Conservation (phyloP, 495 filamentous ascomycete species). For the Penicillium chermesinum region DNA sequence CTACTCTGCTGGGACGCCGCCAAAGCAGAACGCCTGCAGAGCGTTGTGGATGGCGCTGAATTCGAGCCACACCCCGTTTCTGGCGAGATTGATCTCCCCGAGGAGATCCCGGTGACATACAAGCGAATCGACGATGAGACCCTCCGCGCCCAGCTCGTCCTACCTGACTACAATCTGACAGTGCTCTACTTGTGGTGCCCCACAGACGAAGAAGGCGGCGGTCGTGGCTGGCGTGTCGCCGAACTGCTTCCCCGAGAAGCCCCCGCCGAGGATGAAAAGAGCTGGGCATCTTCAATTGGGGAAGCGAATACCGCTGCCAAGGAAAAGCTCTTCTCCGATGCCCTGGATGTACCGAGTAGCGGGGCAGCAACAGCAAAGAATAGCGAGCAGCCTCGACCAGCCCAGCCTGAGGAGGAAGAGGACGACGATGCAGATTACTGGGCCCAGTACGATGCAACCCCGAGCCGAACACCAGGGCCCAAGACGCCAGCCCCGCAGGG, state of each 20-base stretch:
- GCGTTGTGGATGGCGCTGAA: constrained; percentile 57
- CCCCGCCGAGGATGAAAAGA: constrained; percentile 28
- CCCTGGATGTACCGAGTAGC: constrained; percentile 21
- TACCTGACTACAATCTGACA: constrained; percentile 51
- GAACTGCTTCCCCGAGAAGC: constrained; percentile 64
- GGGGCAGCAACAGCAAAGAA: constrained; percentile 15
- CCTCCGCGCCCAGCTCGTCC: constrained; percentile 59
- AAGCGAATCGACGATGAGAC: constrained; percentile 81
- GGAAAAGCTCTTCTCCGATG: constrained; percentile 37
- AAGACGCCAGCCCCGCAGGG: constrained; percentile 55
- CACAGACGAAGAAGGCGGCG: constrained; percentile 60
- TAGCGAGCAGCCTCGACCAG: constrained; percentile 26
- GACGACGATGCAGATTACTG: constrained; percentile 93
- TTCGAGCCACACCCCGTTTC: constrained; percentile 89
- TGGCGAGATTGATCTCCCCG: constrained; percentile 78
- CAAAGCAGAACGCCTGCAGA: constrained; percentile 61
- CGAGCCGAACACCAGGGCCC: constrained; percentile 64
- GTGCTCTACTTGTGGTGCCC: constrained; percentile 63
- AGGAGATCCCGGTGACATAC: constrained; percentile 60
- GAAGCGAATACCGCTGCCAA: constrained; percentile 46
- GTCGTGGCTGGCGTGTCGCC: constrained; percentile 75
- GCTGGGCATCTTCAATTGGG: constrained; percentile 48
- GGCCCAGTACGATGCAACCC: constrained; percentile 87
- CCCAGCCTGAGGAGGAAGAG: constrained; percentile 65
- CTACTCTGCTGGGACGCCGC: constrained; percentile 79